Percentiles rank a stretch among this genome's conserved stretches.
These are phyloP conservation scores for Penicillium sp. DNA, from an alignment of 2,329 filamentous ascomycete species.

Conservation along the genomic window DNA sequence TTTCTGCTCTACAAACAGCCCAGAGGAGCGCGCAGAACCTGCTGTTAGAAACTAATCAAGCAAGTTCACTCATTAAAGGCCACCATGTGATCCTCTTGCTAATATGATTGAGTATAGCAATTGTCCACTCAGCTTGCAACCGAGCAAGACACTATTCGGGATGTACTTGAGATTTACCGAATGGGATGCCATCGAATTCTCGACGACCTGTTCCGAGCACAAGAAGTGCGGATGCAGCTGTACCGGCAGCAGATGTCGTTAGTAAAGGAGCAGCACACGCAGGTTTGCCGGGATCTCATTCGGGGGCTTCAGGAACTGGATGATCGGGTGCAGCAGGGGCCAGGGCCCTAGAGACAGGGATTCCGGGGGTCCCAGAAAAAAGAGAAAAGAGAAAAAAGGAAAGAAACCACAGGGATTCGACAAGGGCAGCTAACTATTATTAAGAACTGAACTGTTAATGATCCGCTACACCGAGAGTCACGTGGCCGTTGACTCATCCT, in stretches of 20 bases:
- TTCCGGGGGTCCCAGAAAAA: not conserved
- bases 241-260: constrained; percentile 27
- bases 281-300: constrained; percentile 29
- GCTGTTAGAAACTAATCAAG: constrained; percentile 27
- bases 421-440: not conserved
- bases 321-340: constrained; percentile 17
- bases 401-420: too few species aligned
- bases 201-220: constrained; percentile 38
- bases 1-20: constrained; percentile 14
- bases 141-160: constrained; percentile 43
- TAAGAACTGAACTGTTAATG: constrained; percentile 11
- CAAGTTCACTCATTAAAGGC: constrained; percentile 15
- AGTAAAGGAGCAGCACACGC: constrained; percentile 27
- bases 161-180: constrained; percentile 44
- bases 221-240: constrained; percentile 36
- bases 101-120: constrained; percentile 24
- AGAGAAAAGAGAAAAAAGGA: too few species aligned
- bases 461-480: constrained; percentile 27
- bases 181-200: constrained; percentile 43
- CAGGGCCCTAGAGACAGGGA: not conserved
- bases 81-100: not conserved
- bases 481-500: constrained; percentile 25
- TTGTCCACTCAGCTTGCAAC: constrained; percentile 45
- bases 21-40: constrained; percentile 22
- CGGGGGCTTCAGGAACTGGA: constrained; percentile 27